These are phyloP conservation scores for Candida insectalens DNA, from an alignment of 805 yeast species.

Conservation along the genomic window DNA sequence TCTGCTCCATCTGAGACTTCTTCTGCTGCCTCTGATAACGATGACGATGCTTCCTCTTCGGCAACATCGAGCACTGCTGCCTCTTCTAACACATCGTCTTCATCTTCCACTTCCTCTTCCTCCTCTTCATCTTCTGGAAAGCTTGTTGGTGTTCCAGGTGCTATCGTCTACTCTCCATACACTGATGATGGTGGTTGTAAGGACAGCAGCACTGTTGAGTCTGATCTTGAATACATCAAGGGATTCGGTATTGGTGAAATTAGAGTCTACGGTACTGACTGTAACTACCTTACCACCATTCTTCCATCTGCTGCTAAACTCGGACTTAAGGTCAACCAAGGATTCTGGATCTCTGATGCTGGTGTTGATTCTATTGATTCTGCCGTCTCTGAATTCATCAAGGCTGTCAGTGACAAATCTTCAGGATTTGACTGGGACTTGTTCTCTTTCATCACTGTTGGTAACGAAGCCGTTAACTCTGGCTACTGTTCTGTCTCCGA, in stretches of 20 bases:
- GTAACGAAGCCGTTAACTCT: slow-evolving; percentile 76
- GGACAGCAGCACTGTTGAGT: slow-evolving; percentile 36
- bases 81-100: slow-evolving; percentile 19
- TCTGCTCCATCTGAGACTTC: slow-evolving; percentile 14
- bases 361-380: slow-evolving; percentile 67
- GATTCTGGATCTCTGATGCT: slow-evolving; percentile 62
- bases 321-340: slow-evolving; percentile 75
- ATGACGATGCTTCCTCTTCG: slow-evolving; percentile 12
- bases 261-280: slow-evolving; percentile 84
- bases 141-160: slow-evolving; percentile 33
- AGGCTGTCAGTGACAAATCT: slow-evolving; percentile 24
- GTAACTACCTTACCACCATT: slow-evolving; percentile 57
- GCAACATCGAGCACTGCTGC: slow-evolving; percentile 10
- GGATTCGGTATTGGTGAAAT: slow-evolving; percentile 54
- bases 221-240: slow-evolving; percentile 50
- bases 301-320: slow-evolving; percentile 46
- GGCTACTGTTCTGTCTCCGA: slow-evolving; percentile 52
- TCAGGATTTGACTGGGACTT: slow-evolving; percentile 57
- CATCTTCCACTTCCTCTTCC: slow-evolving; percentile 20
- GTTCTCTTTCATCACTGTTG: slow-evolving; percentile 72
- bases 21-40: slow-evolving; percentile 19
- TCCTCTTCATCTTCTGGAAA: slow-evolving; percentile 22
- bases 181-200: slow-evolving; percentile 61
- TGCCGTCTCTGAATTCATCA: slow-evolving; percentile 43
- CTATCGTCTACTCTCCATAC: slow-evolving; percentile 76